phyloP scores from a whole-genome alignment of 1,284 basidiomycete species.

The Bondarzewia mesenterica region DNA sequence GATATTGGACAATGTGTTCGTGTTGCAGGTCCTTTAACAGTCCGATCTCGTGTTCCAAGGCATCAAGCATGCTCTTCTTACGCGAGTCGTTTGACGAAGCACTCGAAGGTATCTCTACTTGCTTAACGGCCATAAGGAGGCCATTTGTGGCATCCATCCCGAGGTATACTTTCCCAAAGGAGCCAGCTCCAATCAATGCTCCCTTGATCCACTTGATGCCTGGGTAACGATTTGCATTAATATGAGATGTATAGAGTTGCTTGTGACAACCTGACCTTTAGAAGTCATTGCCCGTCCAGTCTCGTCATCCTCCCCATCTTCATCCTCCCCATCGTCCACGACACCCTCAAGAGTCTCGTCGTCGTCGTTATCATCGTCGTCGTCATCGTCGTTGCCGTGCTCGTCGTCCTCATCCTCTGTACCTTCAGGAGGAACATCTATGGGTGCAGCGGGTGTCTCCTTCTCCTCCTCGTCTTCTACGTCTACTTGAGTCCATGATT shows the following conservation, averaged over 20 bases:
- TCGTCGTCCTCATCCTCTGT: slow-evolving; percentile 37
- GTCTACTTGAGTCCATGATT: slow-evolving; percentile 57
- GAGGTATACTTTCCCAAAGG: slow-evolving; percentile 92
- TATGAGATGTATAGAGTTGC: no score
- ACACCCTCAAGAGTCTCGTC: slow-evolving; percentile 36
- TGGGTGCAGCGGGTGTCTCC: slow-evolving; percentile 18
- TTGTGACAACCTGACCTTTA: slow-evolving; percentile 55
- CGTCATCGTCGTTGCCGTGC: slow-evolving; percentile 31
- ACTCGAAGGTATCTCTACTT: slow-evolving; percentile 90
- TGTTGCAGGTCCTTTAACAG: slow-evolving; percentile 93
- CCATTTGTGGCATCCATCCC: slow-evolving; percentile 96
- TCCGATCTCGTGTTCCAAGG: slow-evolving; percentile 94
- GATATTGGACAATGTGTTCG: slow-evolving; percentile 96
- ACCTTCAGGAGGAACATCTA: slow-evolving; percentile 28
- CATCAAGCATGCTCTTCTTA: slow-evolving; percentile 92
- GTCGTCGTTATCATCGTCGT: slow-evolving; percentile 41
- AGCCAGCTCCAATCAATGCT: slow-evolving; percentile 94
- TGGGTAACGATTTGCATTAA: slow-evolving; percentile 1
- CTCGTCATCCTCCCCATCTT: slow-evolving; percentile 35
- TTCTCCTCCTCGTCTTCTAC: slow-evolving; percentile 35
- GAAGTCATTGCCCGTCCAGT: slow-evolving; percentile 54
- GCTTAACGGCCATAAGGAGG: slow-evolving; percentile 97
- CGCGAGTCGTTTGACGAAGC: slow-evolving; percentile 86
- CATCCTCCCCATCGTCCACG: slow-evolving; percentile 35
- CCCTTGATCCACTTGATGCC: slow-evolving; percentile 97